These are phyloP conservation scores for Vigna mungo DNA, from an alignment of 306 rosid genomes.

Conservation along the genomic window DNA sequence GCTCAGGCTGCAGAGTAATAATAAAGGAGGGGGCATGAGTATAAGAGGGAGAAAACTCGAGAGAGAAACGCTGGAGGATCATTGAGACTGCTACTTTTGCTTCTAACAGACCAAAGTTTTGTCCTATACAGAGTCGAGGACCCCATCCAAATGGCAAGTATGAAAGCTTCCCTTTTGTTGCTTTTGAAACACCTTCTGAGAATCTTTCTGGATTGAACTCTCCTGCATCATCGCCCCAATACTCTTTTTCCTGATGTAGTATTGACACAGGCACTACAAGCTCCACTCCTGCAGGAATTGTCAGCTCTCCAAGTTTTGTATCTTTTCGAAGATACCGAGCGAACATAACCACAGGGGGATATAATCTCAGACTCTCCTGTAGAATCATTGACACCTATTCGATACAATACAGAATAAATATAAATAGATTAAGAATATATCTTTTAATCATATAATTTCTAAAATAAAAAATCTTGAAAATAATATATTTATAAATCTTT, in stretches of 20 bases:
- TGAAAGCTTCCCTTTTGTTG: slow-evolving; percentile 48
- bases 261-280: slow-evolving; percentile 47
- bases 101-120: slow-evolving; percentile 53
- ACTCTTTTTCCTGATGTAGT: slow-evolving; percentile 47
- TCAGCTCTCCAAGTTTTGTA: slow-evolving; percentile 50
- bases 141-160: slow-evolving; percentile 57
- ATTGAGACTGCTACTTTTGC: slow-evolving; percentile 50
- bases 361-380: slow-evolving; percentile 49
- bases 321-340: slow-evolving; percentile 49
- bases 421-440: too few species aligned
- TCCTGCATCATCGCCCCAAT: slow-evolving; percentile 49
- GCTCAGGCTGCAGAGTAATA: slow-evolving; percentile 54
- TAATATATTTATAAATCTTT: too few species aligned
- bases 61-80: slow-evolving; percentile 44
- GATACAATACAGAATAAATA: too few species aligned
- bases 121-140: slow-evolving; percentile 53
- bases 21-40: slow-evolving; percentile 52
- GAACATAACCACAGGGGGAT: slow-evolving; percentile 50
- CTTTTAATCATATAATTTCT: too few species aligned
- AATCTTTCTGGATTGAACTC: slow-evolving; percentile 52
- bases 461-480: too few species aligned
- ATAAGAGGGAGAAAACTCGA: slow-evolving; percentile 44
- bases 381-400: slow-evolving; percentile 51
- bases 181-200: slow-evolving; percentile 51
- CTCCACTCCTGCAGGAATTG: slow-evolving; percentile 52